Percentiles rank a stretch among this genome's conserved stretches.
These are phyloP conservation scores for Sisymbrium altissimum DNA, from an alignment of 345 rosid species.

Conservation along the genomic window DNA sequence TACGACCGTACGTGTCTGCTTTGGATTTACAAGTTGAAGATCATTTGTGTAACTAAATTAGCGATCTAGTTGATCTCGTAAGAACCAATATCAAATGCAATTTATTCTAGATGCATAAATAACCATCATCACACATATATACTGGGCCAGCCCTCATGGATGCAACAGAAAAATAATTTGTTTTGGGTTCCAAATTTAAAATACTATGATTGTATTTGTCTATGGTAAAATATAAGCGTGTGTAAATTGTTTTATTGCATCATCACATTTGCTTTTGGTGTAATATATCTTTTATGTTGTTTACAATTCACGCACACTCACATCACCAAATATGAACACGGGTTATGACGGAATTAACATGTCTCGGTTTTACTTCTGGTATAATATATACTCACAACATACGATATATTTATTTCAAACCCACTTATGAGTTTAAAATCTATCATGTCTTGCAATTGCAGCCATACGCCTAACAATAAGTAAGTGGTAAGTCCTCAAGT, in stretches of 20 bases:
- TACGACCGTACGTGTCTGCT: constrained; percentile 26
- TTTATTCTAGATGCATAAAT: neutral
- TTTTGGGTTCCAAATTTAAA: neutral
- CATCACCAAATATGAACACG: neutral
- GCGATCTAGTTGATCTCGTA: neutral
- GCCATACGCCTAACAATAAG: neutral
- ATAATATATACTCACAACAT: neutral
- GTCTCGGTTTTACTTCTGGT: neutral
- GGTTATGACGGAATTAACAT: neutral
- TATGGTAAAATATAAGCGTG: neutral
- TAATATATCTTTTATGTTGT: neutral
- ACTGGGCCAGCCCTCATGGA: neutral
- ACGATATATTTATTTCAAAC: neutral
- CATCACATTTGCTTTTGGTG: neutral
- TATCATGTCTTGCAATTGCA: neutral
- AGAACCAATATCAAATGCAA: neutral
- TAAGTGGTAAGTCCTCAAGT: neutral
- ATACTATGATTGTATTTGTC: neutral
- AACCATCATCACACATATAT: neutral
- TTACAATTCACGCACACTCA: neutral
- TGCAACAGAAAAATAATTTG: neutral
- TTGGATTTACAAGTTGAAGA: neutral
- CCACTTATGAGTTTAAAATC: neutral
- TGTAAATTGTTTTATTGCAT: too few species aligned
- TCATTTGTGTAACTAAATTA: neutral